phyloP scores from a whole-genome alignment of 2,329 filamentous ascomycete species.

The Colletotrichum sp. region DNA sequence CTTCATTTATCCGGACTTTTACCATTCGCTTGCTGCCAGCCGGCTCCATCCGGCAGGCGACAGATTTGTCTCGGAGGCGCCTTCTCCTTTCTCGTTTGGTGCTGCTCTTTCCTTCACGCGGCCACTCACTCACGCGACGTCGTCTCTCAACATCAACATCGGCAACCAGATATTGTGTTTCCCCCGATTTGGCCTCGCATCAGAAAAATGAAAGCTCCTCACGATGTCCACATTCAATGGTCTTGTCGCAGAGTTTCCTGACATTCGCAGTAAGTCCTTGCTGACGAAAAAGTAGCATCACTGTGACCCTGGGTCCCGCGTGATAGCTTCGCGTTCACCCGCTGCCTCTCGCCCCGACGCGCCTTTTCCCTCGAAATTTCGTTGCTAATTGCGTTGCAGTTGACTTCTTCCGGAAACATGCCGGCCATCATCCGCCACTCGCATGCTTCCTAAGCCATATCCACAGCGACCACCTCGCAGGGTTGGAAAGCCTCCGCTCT shows the following conservation, averaged over 20 bases:
- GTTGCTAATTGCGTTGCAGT: constrained; percentile 52
- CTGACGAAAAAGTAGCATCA: not conserved
- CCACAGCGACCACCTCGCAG: constrained; percentile 87
- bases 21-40: not conserved
- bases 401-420: constrained; percentile 76
- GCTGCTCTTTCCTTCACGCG: not conserved
- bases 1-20: not conserved
- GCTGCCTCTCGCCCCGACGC: constrained; percentile 2
- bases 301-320: not conserved
- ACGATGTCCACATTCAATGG: constrained; percentile 82
- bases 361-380: not conserved
- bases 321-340: not conserved
- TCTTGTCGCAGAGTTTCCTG: constrained; percentile 76
- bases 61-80: not conserved
- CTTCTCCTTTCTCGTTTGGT: not conserved
- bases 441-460: constrained; percentile 93
- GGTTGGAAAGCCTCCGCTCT: constrained; percentile 76
- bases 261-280: constrained; percentile 66
- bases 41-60: not conserved
- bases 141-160: not conserved
- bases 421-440: constrained; percentile 64
- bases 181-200: too few relatives aligned
- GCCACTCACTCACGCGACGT: not conserved
- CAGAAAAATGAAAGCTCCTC: not conserved
- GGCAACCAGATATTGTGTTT: not conserved